These are phyloP conservation scores for Colletotrichum sp. DNA, from an alignment of 2,329 filamentous ascomycete species.

Conservation along the genomic window DNA sequence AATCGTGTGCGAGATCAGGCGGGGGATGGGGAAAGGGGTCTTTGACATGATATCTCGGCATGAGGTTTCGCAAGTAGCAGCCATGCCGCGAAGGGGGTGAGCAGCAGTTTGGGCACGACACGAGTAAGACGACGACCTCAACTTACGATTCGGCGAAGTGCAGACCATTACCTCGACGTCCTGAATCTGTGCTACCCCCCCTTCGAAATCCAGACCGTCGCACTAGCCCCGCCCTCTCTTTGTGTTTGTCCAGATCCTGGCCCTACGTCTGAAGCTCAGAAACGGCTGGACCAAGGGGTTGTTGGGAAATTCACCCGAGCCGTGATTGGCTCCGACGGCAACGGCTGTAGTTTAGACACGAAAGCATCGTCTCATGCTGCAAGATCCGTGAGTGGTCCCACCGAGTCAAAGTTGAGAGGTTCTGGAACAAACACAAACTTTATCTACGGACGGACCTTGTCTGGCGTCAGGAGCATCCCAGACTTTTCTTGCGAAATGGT, in stretches of 20 bases:
- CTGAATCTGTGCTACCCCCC: neutral
- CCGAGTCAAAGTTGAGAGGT: constrained; percentile 6
- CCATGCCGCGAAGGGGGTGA: neutral
- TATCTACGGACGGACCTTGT: neutral
- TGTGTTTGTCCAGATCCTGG: neutral
- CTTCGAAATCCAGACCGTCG: neutral
- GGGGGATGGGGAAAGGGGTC: neutral
- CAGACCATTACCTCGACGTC: neutral
- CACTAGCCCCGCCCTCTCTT: neutral
- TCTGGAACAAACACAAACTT: constrained; percentile 6
- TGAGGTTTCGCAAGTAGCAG: neutral
- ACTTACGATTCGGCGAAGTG: neutral
- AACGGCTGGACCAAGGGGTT: neutral
- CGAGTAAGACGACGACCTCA: neutral
- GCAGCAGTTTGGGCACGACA: neutral
- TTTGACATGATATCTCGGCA: neutral
- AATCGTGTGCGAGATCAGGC: neutral
- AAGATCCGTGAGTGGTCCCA: neutral
- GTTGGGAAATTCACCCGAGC: neutral
- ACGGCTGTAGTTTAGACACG: neutral
- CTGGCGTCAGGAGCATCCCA: neutral
- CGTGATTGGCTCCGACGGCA: neutral
- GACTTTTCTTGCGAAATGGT: neutral
- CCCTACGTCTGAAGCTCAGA: neutral
- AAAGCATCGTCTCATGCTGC: constrained; percentile 2